Percentiles rank a stretch among this genome's conserved stretches.
These are phyloP conservation scores for Xylaria acuta DNA, from an alignment of 495 filamentous ascomycete species.

Conservation along the genomic window DNA sequence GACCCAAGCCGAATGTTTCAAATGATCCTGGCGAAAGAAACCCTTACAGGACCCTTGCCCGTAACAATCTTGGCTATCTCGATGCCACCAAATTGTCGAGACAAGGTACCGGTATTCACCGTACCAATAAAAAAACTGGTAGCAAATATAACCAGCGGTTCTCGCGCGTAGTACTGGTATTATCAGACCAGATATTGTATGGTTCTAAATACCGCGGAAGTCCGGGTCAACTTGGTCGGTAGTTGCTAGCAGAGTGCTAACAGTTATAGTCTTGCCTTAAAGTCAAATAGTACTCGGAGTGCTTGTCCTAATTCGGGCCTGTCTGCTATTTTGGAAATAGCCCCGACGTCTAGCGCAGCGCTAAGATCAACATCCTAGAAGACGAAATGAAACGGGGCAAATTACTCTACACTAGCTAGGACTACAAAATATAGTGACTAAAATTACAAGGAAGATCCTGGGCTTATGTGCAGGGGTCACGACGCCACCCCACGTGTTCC, in stretches of 20 bases:
- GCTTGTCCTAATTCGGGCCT: neutral
- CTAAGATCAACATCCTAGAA: neutral
- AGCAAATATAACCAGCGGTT: neutral
- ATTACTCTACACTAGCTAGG: neutral
- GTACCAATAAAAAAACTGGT: neutral
- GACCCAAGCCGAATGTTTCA: neutral
- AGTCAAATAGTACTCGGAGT: neutral
- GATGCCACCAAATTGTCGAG: neutral
- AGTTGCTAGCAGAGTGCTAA: neutral
- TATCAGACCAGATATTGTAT: neutral
- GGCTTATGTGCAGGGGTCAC: neutral
- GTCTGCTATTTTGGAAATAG: neutral
- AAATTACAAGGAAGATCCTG: neutral
- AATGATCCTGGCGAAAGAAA: neutral
- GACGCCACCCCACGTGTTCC: slow-evolving; percentile 9
- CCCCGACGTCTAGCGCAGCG: neutral
- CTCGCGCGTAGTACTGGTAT: neutral
- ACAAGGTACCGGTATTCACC: neutral
- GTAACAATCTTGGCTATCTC: neutral
- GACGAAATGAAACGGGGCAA: neutral
- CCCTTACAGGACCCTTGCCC: neutral
- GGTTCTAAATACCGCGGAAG: slow-evolving; percentile 7
- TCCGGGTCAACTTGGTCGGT: neutral
- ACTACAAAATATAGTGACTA: neutral
- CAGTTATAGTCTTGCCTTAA: neutral